Conservation (phyloP, 1,139 yeast genomes). For the Debaryomyces fabryi region DNA sequence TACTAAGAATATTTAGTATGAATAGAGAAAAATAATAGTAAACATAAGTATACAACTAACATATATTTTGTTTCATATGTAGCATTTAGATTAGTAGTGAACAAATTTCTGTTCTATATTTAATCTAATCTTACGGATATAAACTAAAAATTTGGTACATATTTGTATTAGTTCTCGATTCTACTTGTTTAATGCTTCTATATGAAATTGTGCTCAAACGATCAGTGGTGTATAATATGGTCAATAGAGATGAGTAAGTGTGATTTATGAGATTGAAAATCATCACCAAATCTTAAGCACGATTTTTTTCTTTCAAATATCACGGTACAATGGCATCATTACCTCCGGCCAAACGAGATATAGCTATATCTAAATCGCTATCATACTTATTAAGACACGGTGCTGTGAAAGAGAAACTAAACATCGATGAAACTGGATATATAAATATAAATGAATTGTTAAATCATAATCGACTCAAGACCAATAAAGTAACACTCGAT, state of each 20-base stretch:
- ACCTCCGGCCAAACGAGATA: slow-evolving; percentile 41
- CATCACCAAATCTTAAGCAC: not conserved
- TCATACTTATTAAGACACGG: slow-evolving; percentile 82
- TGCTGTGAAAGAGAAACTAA: slow-evolving; percentile 69
- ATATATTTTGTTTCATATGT: not conserved
- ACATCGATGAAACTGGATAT: slow-evolving; percentile 70
- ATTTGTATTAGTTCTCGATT: not conserved
- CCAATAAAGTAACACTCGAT: slow-evolving; percentile 52
- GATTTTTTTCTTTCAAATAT: not conserved
- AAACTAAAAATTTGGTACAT: not conserved
- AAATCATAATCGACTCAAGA: slow-evolving; percentile 59
- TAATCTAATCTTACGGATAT: not conserved
- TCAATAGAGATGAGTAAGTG: not conserved
- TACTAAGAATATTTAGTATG: not conserved
- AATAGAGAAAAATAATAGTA: not conserved
- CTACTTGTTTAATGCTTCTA: too few species aligned
- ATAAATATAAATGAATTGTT: slow-evolving; percentile 57
- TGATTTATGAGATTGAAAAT: not conserved
- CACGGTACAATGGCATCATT: slow-evolving; percentile 12
- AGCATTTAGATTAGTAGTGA: not conserved
- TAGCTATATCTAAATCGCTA: slow-evolving; percentile 68
- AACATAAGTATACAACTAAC: not conserved
- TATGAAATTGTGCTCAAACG: not conserved
- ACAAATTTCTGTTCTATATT: not conserved
- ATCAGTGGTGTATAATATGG: not conserved